A percentile compares a stretch with the other conserved stretches of the same genome.
phyloP scores from a whole-genome alignment of 805 yeast genomes.

The Cephaloascus albidus region DNA sequence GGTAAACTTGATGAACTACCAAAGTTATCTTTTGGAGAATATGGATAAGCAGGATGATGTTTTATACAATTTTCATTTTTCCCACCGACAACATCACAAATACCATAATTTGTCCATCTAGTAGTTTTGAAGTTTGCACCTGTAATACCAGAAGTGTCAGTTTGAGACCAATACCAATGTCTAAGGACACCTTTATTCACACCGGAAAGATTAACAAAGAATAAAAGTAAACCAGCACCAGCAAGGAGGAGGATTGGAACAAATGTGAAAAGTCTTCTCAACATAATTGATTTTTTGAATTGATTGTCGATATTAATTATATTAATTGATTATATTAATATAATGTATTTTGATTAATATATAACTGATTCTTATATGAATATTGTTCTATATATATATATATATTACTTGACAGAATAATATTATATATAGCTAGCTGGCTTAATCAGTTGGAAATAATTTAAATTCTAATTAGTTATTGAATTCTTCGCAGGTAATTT shows the following conservation, averaged over 20 bases:
- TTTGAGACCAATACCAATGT: slow-evolving; percentile 72
- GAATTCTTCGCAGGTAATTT: no score
- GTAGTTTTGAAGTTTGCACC: slow-evolving; percentile 34
- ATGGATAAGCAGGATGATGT: slow-evolving; percentile 68
- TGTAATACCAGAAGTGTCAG: slow-evolving; percentile 51
- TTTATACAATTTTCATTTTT: slow-evolving; percentile 39
- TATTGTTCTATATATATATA: no score
- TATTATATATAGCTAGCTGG: no score
- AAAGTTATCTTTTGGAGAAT: slow-evolving; percentile 76
- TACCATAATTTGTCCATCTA: slow-evolving; percentile 80
- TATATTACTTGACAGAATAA: no score
- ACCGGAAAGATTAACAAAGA: slow-evolving; percentile 56
- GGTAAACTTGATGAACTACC: slow-evolving; percentile 47
- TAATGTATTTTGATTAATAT: no score
- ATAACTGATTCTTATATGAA: no score
- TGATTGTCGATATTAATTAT: no score
- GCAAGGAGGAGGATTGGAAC: neutral
- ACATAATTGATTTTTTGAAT: no score
- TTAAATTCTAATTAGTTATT: no score
- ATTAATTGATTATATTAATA: no score
- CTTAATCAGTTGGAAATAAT: no score
- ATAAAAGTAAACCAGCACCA: slow-evolving; percentile 40
- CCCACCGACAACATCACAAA: slow-evolving; percentile 34
- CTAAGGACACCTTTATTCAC: slow-evolving; percentile 40
- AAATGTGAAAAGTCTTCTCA: neutral